Percentiles rank a stretch among this genome's conserved stretches.
phyloP scores from a whole-genome alignment of 192 early-diverging fungal species.

The Kappamyces sp. region DNA sequence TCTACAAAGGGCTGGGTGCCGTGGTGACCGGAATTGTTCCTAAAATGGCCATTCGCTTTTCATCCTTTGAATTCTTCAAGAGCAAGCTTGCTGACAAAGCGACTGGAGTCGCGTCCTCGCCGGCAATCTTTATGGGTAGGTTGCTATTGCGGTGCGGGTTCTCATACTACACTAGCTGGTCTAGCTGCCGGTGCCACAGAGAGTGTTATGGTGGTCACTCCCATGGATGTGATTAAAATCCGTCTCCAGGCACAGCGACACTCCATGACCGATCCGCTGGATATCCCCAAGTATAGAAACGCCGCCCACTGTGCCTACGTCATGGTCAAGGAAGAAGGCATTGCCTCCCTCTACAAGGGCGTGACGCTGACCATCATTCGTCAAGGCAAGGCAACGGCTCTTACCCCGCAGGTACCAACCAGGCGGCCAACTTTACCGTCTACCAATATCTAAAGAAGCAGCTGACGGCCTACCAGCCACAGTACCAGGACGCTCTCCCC shows the following conservation, averaged over 20 bases:
- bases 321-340: conserved; percentile 88
- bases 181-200: conserved; percentile 90
- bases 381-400: conserved; percentile 51
- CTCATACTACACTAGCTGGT: conserved; percentile 56
- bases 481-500: conserved; percentile 55
- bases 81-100: conserved; percentile 59
- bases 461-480: conserved; percentile 61
- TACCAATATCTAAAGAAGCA: conserved; percentile 88
- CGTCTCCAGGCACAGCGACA: conserved; percentile 94
- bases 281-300: conserved; percentile 95
- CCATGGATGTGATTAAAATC: conserved; percentile 99
- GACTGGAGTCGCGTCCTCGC: conserved; percentile 57
- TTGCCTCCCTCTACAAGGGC: conserved; percentile 85
- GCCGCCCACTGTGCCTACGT: conserved; percentile 86
- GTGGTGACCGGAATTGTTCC: conserved; percentile 95
- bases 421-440: conserved; percentile 97
- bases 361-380: conserved; percentile 88
- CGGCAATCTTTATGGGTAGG: conserved; percentile 66
- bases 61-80: conserved; percentile 93
- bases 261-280: conserved; percentile 93
- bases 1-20: conserved; percentile 97
- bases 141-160: conserved; percentile 11
- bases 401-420: conserved; percentile 72
- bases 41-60: conserved; percentile 99
- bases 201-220: conserved; percentile 89